Conservation (phyloP, 257 asterid genomes). For the Scutellaria minor region DNA sequence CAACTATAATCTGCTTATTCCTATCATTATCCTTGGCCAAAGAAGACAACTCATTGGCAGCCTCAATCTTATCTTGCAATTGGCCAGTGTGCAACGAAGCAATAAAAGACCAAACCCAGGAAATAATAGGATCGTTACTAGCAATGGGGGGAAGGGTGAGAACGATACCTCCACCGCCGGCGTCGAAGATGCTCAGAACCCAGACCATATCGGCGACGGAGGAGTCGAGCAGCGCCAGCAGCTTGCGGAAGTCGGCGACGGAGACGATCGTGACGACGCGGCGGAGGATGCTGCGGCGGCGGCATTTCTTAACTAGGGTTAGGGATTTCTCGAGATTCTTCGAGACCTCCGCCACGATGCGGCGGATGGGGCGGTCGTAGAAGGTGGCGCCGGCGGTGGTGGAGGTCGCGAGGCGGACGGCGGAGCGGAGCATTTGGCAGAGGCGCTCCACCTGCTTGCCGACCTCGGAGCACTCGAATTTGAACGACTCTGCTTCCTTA, state of each 20-base stretch:
- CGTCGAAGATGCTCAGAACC: slow-evolving; percentile 65
- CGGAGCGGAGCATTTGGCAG: slow-evolving; percentile 66
- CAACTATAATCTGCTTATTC: slow-evolving; percentile 79
- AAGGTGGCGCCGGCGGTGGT: slow-evolving; percentile 50
- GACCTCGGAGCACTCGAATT: slow-evolving; percentile 61
- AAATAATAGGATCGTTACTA: slow-evolving; percentile 78
- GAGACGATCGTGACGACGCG: slow-evolving; percentile 71
- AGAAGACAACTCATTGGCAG: slow-evolving; percentile 70
- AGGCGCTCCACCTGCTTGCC: slow-evolving; percentile 60
- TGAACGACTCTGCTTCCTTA: slow-evolving; percentile 60
- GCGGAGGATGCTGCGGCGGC: slow-evolving; percentile 59
- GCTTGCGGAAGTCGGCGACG: slow-evolving; percentile 73
- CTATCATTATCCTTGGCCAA: slow-evolving; percentile 82
- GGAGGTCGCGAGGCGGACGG: slow-evolving; percentile 57
- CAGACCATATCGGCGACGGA: slow-evolving; percentile 77
- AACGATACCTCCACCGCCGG: slow-evolving; percentile 69
- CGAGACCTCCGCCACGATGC: slow-evolving; percentile 60
- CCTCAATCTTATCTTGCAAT: slow-evolving; percentile 61
- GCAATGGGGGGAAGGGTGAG: slow-evolving; percentile 84
- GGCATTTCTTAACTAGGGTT: slow-evolving; percentile 66
- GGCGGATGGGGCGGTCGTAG: slow-evolving; percentile 80
- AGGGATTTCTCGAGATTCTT: slow-evolving; percentile 59
- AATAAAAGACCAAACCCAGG: slow-evolving; percentile 85
- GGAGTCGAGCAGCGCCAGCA: slow-evolving; percentile 54
- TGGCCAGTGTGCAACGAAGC: slow-evolving; percentile 71